phyloP scores from a whole-genome alignment of 148 eudicot species.

The Fagopyrum homotropicum region DNA sequence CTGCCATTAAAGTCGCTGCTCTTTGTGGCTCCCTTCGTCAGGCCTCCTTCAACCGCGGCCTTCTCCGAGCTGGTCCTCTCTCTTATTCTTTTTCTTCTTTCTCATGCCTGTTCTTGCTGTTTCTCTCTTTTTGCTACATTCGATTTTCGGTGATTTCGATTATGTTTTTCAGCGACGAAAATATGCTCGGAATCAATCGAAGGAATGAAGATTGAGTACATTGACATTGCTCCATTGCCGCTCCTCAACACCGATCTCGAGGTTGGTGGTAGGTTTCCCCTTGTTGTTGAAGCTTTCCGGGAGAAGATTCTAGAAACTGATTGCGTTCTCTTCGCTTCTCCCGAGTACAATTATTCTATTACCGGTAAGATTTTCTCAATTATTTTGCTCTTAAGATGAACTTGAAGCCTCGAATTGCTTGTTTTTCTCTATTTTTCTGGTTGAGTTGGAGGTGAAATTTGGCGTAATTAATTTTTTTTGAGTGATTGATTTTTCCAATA shows the following conservation, averaged over 20 bases:
- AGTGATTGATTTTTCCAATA: no score
- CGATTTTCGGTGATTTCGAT: neutral
- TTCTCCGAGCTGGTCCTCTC: slow-evolving; percentile 59
- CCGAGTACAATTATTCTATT: slow-evolving; percentile 85
- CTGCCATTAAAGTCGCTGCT: slow-evolving; percentile 60
- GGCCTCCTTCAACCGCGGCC: slow-evolving; percentile 68
- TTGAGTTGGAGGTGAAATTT: no score
- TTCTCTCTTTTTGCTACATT: neutral
- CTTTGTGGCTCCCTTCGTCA: slow-evolving; percentile 79
- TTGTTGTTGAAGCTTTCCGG: slow-evolving; percentile 62
- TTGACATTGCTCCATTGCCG: slow-evolving; percentile 72
- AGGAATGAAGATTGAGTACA: slow-evolving; percentile 49
- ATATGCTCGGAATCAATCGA: slow-evolving; percentile 39
- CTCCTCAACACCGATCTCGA: slow-evolving; percentile 83
- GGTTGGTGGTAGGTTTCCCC: slow-evolving; percentile 53
- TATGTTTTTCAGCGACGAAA: slow-evolving; percentile 39
- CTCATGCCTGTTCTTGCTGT: neutral
- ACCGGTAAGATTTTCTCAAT: slow-evolving; percentile 30
- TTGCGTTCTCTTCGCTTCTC: slow-evolving; percentile 70
- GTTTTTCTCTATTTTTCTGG: neutral
- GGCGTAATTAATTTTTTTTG: no score
- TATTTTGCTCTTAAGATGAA: neutral
- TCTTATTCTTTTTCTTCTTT: neutral
- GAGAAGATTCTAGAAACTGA: slow-evolving; percentile 67
- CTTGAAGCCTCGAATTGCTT: neutral